Evolutionary conservation across 176 grass and related monocot genomes (phyloP), one percentile per base, ranked within the genome.

Genomic region (Secale cereale): DNA sequence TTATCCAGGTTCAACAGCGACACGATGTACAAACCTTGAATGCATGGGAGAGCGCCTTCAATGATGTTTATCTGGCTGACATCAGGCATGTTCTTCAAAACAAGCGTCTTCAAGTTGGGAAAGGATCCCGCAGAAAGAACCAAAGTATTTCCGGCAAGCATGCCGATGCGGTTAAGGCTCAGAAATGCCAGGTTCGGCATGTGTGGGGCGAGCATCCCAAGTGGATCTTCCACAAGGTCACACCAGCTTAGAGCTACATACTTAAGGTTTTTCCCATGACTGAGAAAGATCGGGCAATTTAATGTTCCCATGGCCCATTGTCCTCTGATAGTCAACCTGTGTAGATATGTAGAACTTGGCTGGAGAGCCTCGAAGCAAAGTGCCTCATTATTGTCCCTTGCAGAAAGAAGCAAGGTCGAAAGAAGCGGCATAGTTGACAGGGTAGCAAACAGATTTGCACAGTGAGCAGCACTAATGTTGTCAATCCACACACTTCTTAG

Each of bases 171-270:
- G 15, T 7, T 22, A 1, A 79, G 59, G 3, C 23, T 79, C 0
- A 79, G 15, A 43, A 50, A 67, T 12, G 39, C 3, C 1, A 80
- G 27, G 40, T 80, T 66, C 0, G 62, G 78, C 27, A 80, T 0
- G 0, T 48, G 40, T 3, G 11, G 7, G n/a, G 62, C 40, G 0
- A 80, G 11, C 28, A 81, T 22, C 6, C 17, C 25, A 6, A 50
- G 1, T 32, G 62, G 78, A 48, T 81, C 40, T 67, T 81, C 40
- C 2, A 11, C 62, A 9, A 81, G 27, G 20, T 32, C 3, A 35
- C 78, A 81, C 78, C 78, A 52, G 12, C 78, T 87, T 45, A 87
- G 8, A 43, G 78, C 70, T 25, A 87, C 28, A 68, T 77, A 87
- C 19, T 57, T 82, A 8, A 87, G 85, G 39, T 69, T 2, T 6